Conservation (phyloP, 225 moss, liverwort and hornwort species). For the Climacium dendroides region DNA sequence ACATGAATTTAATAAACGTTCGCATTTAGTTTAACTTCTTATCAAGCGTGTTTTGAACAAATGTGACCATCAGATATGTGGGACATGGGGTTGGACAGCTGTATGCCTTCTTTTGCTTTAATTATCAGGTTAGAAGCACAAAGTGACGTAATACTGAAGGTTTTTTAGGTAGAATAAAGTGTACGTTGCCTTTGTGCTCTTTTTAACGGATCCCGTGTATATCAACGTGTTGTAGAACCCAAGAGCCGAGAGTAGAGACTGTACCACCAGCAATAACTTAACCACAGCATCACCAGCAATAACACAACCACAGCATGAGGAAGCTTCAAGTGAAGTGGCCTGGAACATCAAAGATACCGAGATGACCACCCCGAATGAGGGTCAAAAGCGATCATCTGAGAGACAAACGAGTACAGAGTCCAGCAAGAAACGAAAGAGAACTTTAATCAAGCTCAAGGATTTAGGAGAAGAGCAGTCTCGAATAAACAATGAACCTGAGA, state of each 20-base stretch:
- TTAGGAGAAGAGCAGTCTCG: background rate
- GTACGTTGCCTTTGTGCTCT: background rate
- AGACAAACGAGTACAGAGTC: constrained; percentile 2
- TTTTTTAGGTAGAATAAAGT: background rate
- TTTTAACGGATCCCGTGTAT: background rate
- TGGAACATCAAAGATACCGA: background rate
- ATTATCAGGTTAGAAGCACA: background rate
- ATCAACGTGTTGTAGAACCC: background rate
- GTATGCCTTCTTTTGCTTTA: background rate
- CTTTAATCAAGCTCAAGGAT: background rate
- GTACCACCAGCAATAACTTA: background rate
- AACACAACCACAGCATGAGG: background rate
- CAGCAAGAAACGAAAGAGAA: constrained; percentile 9
- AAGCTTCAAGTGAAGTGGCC: background rate
- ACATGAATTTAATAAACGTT: background rate
- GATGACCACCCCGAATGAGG: background rate
- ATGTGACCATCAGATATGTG: background rate
- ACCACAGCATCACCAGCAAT: background rate
- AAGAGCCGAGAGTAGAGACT: background rate
- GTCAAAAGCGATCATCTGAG: background rate
- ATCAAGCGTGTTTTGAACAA: background rate
- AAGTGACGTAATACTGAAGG: no score
- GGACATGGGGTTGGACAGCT: background rate
- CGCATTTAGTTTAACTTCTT: no score
- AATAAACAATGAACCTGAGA: background rate